Evolutionary conservation across 2,329 filamentous ascomycete species (phyloP).

Genomic region (Beauveria scarabaeidicola): DNA sequence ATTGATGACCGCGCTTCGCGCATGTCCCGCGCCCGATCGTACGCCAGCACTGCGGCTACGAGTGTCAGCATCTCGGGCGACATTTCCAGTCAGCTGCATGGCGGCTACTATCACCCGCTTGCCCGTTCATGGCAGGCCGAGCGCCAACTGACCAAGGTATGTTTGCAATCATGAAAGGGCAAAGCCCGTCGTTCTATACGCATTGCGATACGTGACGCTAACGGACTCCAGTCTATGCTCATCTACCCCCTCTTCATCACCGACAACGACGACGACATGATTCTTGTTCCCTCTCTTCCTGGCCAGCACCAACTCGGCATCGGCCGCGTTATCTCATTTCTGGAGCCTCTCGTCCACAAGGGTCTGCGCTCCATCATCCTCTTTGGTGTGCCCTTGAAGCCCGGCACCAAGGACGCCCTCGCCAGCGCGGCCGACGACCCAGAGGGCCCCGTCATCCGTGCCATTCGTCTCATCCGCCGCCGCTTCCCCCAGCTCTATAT

Average conservation of each 20-base stretch:
- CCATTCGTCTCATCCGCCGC: conserved; percentile 74
- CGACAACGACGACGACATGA: conserved; percentile 88
- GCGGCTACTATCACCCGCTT: conserved; percentile 73
- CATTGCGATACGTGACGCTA: neutral
- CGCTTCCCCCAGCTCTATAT: conserved; percentile 89
- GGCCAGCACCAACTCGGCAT: conserved; percentile 83
- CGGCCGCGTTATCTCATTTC: conserved; percentile 76
- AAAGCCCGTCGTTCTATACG: neutral
- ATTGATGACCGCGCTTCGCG: conserved; percentile 52
- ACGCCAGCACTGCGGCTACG: conserved; percentile 57
- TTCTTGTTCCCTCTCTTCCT: conserved; percentile 79
- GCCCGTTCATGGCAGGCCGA: conserved; percentile 77
- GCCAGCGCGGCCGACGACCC: conserved; percentile 91
- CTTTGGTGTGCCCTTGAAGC: conserved; percentile 82
- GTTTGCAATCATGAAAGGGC: conserved; percentile 15
- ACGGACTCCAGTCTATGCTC: conserved; percentile 70
- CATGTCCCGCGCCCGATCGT: conserved; percentile 56
- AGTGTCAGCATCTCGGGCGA: conserved; percentile 64
- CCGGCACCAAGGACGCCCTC: conserved; percentile 78
- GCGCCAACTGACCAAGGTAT: conserved; percentile 74
- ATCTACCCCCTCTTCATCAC: conserved; percentile 97
- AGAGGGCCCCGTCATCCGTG: conserved; percentile 79
- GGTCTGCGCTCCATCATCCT: conserved; percentile 89
- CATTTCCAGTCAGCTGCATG: conserved; percentile 75
- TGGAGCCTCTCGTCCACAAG: conserved; percentile 79